Percentiles rank a stretch among this genome's conserved stretches.
These are phyloP conservation scores for Geosmithia flava DNA, from an alignment of 2,329 filamentous ascomycete species.

Conservation along the genomic window DNA sequence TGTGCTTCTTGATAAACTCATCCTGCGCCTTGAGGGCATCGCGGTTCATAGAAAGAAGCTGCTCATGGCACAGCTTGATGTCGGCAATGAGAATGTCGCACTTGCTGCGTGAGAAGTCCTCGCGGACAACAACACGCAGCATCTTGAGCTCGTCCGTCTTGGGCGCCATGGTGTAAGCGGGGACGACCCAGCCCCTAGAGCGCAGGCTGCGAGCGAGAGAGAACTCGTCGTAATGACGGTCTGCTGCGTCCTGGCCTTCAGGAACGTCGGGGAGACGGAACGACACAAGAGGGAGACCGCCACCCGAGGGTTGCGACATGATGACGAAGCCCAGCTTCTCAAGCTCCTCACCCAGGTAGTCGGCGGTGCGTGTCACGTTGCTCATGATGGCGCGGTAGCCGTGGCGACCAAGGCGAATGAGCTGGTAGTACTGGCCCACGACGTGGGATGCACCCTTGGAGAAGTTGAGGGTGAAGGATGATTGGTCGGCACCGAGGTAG, in stretches of 20 bases:
- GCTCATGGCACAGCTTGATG: slow-evolving; percentile 62
- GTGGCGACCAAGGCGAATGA: slow-evolving; percentile 86
- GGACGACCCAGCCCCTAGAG: slow-evolving; percentile 82
- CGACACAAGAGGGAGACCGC: slow-evolving; percentile 79
- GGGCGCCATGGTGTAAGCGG: slow-evolving; percentile 94
- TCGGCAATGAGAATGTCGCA: slow-evolving; percentile 71
- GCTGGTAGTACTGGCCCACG: slow-evolving; percentile 94
- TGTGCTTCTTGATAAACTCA: slow-evolving; percentile 48
- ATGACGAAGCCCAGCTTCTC: slow-evolving; percentile 71
- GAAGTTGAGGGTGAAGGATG: slow-evolving; percentile 95
- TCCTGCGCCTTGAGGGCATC: slow-evolving; percentile 58
- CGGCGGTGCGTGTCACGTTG: slow-evolving; percentile 80
- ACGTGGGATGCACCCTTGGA: slow-evolving; percentile 90
- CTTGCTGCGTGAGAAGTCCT: slow-evolving; percentile 75
- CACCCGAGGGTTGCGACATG: slow-evolving; percentile 68
- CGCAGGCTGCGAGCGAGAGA: slow-evolving; percentile 75
- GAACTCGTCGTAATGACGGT: slow-evolving; percentile 58
- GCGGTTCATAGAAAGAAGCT: slow-evolving; percentile 63
- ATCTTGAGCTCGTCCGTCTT: slow-evolving; percentile 76
- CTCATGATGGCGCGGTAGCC: slow-evolving; percentile 90
- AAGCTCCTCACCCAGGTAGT: slow-evolving; percentile 70
- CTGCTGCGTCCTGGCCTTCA: slow-evolving; percentile 19
- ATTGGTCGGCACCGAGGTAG: slow-evolving; percentile 90
- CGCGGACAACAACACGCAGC: slow-evolving; percentile 82
- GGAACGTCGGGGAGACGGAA: slow-evolving; percentile 59